These are phyloP conservation scores for Fusarium succisae DNA, from an alignment of 2,329 filamentous ascomycete genomes.

Conservation along the genomic window DNA sequence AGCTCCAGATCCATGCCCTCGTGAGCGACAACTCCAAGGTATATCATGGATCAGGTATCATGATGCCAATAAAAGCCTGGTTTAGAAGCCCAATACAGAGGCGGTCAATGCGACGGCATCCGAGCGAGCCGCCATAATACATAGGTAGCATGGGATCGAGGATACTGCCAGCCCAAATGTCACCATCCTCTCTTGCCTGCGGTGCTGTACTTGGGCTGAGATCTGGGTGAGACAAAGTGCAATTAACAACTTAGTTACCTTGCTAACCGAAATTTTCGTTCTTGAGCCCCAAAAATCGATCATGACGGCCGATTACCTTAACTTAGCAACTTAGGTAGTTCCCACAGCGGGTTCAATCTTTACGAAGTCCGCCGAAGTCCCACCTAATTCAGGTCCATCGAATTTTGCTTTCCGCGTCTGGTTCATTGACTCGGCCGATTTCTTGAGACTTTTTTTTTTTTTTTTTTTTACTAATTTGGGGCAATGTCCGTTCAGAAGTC, in stretches of 20 bases:
- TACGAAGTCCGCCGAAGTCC: constrained; percentile 27
- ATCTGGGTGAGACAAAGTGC: background rate
- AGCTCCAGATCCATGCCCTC: constrained; percentile 36
- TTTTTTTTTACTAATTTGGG: constrained; percentile 19
- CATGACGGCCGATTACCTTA: background rate
- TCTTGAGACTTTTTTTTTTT: background rate
- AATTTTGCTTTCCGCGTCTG: constrained; percentile 14
- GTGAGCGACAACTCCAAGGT: constrained; percentile 38
- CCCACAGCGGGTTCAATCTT: constrained; percentile 18
- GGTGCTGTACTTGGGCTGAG: background rate
- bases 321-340: background rate
- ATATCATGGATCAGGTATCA: constrained; percentile 32
- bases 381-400: constrained; percentile 13
- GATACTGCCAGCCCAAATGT: background rate
- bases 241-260: background rate
- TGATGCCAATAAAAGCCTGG: constrained; percentile 24
- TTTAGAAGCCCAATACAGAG: constrained; percentile 12
- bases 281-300: constrained; percentile 1
- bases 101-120: constrained; percentile 28
- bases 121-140: constrained; percentile 29
- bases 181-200: background rate
- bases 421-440: constrained; percentile 9
- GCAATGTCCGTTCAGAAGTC: background rate
- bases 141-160: background rate
- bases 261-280: constrained; percentile 26